phyloP scores from a whole-genome alignment of 495 filamentous ascomycete species.

The Alectoria sarmentosa region DNA sequence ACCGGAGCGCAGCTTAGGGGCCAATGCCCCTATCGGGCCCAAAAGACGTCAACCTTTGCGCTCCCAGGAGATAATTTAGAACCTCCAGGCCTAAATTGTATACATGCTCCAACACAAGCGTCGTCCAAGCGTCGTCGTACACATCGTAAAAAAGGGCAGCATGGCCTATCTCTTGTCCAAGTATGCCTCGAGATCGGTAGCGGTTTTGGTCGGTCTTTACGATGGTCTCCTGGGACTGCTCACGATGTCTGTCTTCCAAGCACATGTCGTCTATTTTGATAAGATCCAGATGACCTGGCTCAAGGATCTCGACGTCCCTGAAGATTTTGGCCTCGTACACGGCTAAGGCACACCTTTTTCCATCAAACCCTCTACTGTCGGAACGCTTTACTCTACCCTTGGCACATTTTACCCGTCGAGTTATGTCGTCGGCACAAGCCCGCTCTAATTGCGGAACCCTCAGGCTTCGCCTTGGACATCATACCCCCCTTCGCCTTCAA shows the following conservation, averaged over 20 bases:
- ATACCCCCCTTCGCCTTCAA: slow-evolving; percentile 49
- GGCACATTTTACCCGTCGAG: slow-evolving; percentile 65
- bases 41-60: no score
- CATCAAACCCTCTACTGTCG: slow-evolving; percentile 49
- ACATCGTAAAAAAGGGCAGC: neutral
- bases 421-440: slow-evolving; percentile 52
- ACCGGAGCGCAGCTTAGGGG: no score
- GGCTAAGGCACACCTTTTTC: slow-evolving; percentile 65
- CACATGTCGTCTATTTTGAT: slow-evolving; percentile 43
- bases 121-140: neutral
- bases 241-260: slow-evolving; percentile 39
- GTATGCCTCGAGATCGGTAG: slow-evolving; percentile 31
- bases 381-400: slow-evolving; percentile 62
- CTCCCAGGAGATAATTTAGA: neutral
- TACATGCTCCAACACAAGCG: neutral
- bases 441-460: slow-evolving; percentile 41
- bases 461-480: slow-evolving; percentile 47
- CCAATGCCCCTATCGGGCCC: no score
- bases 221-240: slow-evolving; percentile 38
- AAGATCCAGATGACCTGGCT: slow-evolving; percentile 43
- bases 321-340: slow-evolving; percentile 42
- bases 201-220: slow-evolving; percentile 31
- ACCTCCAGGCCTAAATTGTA: neutral
- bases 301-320: slow-evolving; percentile 42
- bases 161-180: slow-evolving; percentile 26